A percentile compares a stretch with the other conserved stretches of the same genome.
phyloP scores from a whole-genome alignment of 2,329 filamentous ascomycete genomes.

The Aspergillus intermedius region DNA sequence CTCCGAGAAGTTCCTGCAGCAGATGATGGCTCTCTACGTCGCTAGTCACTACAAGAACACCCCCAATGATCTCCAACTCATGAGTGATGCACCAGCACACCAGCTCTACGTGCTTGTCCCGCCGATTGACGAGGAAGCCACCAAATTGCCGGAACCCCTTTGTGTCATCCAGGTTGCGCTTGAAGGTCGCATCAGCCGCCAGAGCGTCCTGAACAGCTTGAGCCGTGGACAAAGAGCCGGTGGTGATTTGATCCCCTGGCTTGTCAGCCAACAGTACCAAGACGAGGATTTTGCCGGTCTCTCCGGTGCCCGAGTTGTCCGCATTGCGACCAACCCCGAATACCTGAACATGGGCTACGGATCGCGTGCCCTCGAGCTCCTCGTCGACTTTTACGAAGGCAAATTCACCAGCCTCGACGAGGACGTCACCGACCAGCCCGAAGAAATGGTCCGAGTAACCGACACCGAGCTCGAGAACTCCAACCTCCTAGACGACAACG shows the following conservation, averaged over 20 bases:
- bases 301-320: constrained; percentile 83
- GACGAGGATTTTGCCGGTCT: constrained; percentile 93
- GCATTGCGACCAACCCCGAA: constrained; percentile 94
- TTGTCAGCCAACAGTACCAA: constrained; percentile 96
- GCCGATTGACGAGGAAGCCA: constrained; percentile 69
- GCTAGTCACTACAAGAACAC: constrained; percentile 98
- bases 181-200: constrained; percentile 88
- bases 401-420: constrained; percentile 84
- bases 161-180: constrained; percentile 92
- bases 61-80: constrained; percentile 93
- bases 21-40: constrained; percentile 97
- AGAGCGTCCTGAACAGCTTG: constrained; percentile 84
- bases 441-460: constrained; percentile 69
- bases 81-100: constrained; percentile 96
- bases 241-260: constrained; percentile 93
- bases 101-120: constrained; percentile 92
- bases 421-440: constrained; percentile 46
- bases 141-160: constrained; percentile 80
- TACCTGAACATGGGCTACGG: constrained; percentile 92
- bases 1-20: constrained; percentile 92
- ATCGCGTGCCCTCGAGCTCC: constrained; percentile 75
- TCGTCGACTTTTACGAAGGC: constrained; percentile 89
- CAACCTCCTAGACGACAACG: constrained; percentile 74
- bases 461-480: constrained; percentile 73
- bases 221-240: constrained; percentile 82